A percentile compares a stretch with the other conserved stretches of the same genome.
phyloP scores from a whole-genome alignment of 139 green algal genomes.

The Protoeuglena noctilucae region DNA sequence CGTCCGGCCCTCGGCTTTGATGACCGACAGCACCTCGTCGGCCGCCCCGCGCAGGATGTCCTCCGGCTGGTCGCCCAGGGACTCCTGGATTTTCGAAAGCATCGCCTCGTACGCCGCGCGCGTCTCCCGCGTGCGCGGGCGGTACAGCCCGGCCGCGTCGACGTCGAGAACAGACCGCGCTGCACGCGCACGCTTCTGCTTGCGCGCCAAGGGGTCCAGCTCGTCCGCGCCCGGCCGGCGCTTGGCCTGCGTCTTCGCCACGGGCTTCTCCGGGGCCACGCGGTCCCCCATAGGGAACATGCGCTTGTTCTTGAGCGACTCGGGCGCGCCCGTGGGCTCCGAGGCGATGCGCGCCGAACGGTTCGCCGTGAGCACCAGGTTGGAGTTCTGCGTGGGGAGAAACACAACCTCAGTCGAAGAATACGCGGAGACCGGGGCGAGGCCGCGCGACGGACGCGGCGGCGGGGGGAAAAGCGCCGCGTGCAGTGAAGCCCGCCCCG shows the following conservation, averaged over 20 bases:
- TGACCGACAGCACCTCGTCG: constrained; percentile 82
- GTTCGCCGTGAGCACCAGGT: constrained; percentile 84
- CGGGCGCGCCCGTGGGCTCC: constrained; percentile 80
- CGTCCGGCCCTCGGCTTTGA: constrained; percentile 63
- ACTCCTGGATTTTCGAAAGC: constrained; percentile 53
- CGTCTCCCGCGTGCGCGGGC: constrained; percentile 69
- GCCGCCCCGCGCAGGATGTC: constrained; percentile 87
- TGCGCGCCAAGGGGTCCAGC: too few relatives aligned
- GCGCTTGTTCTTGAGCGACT: constrained; percentile 66
- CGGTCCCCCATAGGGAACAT: constrained; percentile 79
- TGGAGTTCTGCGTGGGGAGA: constrained; percentile 68
- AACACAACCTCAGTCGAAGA: too few relatives aligned
- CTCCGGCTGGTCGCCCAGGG: constrained; percentile 84
- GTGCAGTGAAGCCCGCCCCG: background rate
- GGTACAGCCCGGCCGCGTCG: constrained; percentile 46
- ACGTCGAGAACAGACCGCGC: constrained; percentile 55
- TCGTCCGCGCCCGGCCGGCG: too few relatives aligned
- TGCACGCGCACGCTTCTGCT: constrained; percentile 24
- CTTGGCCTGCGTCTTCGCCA: background rate
- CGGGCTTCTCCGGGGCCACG: constrained; percentile 34
- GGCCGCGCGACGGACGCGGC: background rate
- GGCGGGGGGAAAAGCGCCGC: background rate
- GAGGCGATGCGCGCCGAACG: constrained; percentile 27
- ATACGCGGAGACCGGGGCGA: background rate
- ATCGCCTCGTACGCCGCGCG: constrained; percentile 81